phyloP scores from a whole-genome alignment of 176 grass and related monocot species.

The Areca catechu region DNA sequence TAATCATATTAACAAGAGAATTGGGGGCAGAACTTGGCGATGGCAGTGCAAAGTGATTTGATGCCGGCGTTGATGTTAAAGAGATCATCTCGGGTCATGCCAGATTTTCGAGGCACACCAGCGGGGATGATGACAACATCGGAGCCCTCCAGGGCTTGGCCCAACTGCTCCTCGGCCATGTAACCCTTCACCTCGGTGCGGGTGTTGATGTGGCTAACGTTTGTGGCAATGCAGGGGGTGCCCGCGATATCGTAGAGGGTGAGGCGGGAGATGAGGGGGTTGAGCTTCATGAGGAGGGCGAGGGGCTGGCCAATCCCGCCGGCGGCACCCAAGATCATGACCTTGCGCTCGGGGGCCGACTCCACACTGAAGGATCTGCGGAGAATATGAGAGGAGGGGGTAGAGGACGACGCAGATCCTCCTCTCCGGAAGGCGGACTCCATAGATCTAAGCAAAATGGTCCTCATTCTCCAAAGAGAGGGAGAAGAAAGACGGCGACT shows the following conservation, averaged over 20 bases:
- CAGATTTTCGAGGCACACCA: slow-evolving; percentile 44
- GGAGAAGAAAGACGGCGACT: no score
- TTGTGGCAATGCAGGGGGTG: slow-evolving; percentile 38
- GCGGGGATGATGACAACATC: slow-evolving; percentile 46
- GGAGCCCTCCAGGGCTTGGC: slow-evolving; percentile 30
- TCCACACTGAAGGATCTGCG: no score
- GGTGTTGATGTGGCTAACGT: slow-evolving; percentile 42
- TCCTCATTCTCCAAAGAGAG: no score
- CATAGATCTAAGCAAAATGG: no score
- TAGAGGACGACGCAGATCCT: no score
- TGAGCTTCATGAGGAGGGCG: slow-evolving; percentile 52
- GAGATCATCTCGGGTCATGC: slow-evolving; percentile 47
- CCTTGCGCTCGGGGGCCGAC: no score
- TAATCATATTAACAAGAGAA: no score
- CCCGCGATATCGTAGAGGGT: slow-evolving; percentile 46
- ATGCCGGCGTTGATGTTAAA: slow-evolving; percentile 54
- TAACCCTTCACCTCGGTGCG: slow-evolving; percentile 34
- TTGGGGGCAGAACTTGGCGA: no score
- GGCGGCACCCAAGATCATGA: no score
- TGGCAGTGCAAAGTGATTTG: slow-evolving; percentile 43
- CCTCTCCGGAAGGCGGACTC: no score
- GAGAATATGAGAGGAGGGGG: no score
- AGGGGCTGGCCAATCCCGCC: no score
- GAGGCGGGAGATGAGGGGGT: slow-evolving; percentile 41
- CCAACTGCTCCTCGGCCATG: slow-evolving; percentile 29